Percentiles rank a stretch among this genome's conserved stretches.
Evolutionary conservation across 306 rosid species (phyloP).

Genomic region (Vicia sativa): DNA sequence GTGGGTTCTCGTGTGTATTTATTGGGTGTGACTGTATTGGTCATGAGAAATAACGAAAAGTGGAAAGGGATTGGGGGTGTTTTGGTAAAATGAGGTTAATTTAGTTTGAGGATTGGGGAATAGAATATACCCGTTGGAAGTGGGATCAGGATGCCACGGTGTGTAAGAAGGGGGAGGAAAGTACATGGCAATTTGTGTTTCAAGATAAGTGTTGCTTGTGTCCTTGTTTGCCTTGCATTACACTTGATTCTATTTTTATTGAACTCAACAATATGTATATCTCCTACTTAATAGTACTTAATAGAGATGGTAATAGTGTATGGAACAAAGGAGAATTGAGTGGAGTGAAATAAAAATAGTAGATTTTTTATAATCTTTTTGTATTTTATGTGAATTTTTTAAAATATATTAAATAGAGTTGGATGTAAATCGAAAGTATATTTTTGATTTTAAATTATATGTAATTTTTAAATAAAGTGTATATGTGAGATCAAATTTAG

Average conservation of each 20-base stretch:
- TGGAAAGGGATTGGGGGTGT: background rate
- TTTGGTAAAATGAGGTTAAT: constrained; percentile 28
- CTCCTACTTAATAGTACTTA: no score
- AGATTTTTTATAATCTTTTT: no score
- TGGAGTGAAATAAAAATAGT: no score
- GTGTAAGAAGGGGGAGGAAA: constrained; percentile 40
- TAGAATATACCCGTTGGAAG: constrained; percentile 3
- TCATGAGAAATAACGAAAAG: background rate
- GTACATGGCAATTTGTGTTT: constrained; percentile 20
- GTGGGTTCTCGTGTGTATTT: constrained; percentile 47
- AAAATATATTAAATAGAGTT: no score
- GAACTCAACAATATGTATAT: no score
- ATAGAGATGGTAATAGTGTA: no score
- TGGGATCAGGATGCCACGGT: constrained; percentile 60
- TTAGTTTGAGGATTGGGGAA: constrained; percentile 28
- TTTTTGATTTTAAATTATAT: no score
- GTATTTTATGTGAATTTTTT: no score
- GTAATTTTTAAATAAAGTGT: no score
- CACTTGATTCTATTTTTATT: constrained; percentile 25
- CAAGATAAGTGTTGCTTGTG: constrained; percentile 52
- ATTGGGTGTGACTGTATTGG: constrained; percentile 41
- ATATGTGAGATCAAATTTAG: no score
- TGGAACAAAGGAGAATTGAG: no score
- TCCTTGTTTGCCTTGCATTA: constrained; percentile 39
- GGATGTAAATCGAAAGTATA: no score